A percentile compares a stretch with the other conserved stretches of the same genome.
These are phyloP conservation scores for Trametopsis cervina DNA, from an alignment of 768 basidiomycete genomes.

Conservation along the genomic window DNA sequence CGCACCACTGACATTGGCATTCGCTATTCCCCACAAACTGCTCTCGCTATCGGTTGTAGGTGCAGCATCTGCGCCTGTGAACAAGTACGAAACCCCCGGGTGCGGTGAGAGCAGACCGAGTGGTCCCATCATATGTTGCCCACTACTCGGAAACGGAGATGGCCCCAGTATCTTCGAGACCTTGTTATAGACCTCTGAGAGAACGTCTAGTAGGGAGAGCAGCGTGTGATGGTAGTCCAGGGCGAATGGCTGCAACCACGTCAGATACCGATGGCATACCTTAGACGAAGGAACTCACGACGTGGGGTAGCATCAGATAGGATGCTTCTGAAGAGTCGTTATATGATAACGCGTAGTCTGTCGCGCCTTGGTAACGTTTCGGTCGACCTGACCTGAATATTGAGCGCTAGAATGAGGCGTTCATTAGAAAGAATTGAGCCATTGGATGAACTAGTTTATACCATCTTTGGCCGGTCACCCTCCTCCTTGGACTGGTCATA, in stretches of 20 bases:
- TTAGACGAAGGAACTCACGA: conserved; percentile 40
- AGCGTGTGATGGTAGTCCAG: conserved; percentile 88
- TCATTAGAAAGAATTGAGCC: conserved; percentile 1
- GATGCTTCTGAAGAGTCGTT: conserved; percentile 58
- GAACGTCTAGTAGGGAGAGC: conserved; percentile 81
- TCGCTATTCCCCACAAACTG: conserved; percentile 68
- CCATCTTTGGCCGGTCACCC: conserved; percentile 67
- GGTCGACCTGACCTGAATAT: conserved; percentile 53
- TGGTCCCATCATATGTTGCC: conserved; percentile 71
- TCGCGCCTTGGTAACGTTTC: conserved; percentile 48
- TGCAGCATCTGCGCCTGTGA: conserved; percentile 38
- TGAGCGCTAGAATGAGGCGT: conserved; percentile 29
- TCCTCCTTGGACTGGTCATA: conserved; percentile 78
- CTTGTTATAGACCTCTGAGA: conserved; percentile 87
- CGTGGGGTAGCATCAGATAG: conserved; percentile 66
- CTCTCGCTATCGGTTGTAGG: conserved; percentile 37
- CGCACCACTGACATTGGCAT: conserved; percentile 18
- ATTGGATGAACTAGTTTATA: conserved; percentile 22
- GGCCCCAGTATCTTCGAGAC: conserved; percentile 79
- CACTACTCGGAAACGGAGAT: conserved; percentile 63
- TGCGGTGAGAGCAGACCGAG: conserved; percentile 70
- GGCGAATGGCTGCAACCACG: conserved; percentile 64
- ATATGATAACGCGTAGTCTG: conserved; percentile 57
- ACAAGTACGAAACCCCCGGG: conserved; percentile 78
- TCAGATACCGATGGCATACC: conserved; percentile 1